These are phyloP conservation scores for Salicornia ramosissima DNA, from an alignment of 148 eudicot species.

Conservation along the genomic window DNA sequence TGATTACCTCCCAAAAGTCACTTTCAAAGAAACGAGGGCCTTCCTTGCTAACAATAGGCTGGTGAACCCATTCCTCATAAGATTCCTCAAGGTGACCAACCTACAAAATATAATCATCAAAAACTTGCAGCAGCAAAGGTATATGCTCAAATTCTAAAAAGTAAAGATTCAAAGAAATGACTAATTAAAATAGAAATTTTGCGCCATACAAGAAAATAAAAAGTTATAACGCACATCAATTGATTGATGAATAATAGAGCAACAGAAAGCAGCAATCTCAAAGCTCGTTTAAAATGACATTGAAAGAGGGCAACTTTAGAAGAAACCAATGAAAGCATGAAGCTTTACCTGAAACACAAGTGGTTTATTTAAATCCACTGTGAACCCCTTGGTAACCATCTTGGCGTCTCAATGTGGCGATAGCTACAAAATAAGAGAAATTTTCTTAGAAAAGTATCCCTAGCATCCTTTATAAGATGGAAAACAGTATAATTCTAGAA, in stretches of 20 bases:
- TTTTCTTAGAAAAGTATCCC: neutral
- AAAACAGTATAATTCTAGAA: neutral
- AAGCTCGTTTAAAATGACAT: neutral
- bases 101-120: constrained; percentile 29
- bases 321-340: neutral
- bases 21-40: constrained; percentile 90
- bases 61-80: constrained; percentile 95
- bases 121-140: neutral
- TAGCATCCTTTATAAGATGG: neutral
- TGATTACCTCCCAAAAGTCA: constrained; percentile 80
- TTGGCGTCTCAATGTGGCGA: constrained; percentile 19
- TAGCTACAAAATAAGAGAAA: constrained; percentile 6
- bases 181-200: neutral
- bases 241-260: neutral
- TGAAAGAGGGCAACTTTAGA: neutral
- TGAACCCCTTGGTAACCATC: constrained; percentile 79
- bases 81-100: constrained; percentile 96
- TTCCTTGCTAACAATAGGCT: constrained; percentile 84
- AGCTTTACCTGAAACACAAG: constrained; percentile 79
- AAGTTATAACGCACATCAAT: neutral
- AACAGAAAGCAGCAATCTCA: neutral
- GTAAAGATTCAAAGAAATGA: neutral
- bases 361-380: constrained; percentile 81
- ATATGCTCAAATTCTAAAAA: neutral
- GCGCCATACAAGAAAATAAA: neutral